Evolutionary conservation across 345 rosid genomes (phyloP).

Genomic region (Linum lewisii): DNA sequence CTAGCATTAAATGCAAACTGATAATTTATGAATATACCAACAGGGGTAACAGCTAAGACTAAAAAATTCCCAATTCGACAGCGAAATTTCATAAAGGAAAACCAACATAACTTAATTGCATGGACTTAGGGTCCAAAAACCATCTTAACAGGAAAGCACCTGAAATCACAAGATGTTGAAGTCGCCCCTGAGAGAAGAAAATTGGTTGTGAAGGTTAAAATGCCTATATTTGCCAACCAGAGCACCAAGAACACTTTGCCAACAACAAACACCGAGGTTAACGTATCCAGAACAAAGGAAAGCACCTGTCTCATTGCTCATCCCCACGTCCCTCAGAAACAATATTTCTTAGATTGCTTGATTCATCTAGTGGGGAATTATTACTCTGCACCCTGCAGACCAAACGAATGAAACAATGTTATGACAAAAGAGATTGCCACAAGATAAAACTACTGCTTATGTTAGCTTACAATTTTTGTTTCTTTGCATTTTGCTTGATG

Average conservation of each 20-base stretch:
- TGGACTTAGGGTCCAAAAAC: constrained; percentile 37
- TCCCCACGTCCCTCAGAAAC: constrained; percentile 36
- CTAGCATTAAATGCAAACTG: too few relatives aligned
- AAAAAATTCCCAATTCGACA: constrained; percentile 15
- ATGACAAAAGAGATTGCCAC: not conserved
- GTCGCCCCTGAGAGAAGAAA: constrained; percentile 33
- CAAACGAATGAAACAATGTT: constrained; percentile 6
- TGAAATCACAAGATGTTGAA: constrained; percentile 39
- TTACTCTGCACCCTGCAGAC: constrained; percentile 32
- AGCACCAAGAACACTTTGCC: constrained; percentile 27
- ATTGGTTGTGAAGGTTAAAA: constrained; percentile 25
- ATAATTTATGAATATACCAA: too few relatives aligned
- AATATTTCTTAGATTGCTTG: constrained; percentile 32
- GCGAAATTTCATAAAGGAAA: constrained; percentile 22
- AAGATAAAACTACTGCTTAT: not conserved
- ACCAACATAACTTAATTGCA: constrained; percentile 60
- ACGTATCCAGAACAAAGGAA: constrained; percentile 12
- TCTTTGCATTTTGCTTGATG: constrained; percentile 62
- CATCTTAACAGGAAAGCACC: constrained; percentile 42
- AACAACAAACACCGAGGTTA: constrained; percentile 16
- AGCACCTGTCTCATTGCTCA: constrained; percentile 26
- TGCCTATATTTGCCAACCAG: constrained; percentile 23
- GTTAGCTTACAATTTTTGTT: constrained; percentile 45
- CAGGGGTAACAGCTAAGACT: too few relatives aligned
- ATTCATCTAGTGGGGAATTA: constrained; percentile 31